A percentile compares a stretch with the other conserved stretches of the same genome.
phyloP scores from a whole-genome alignment of 1,139 yeast species.

The Magnusiomyces suaveolens region DNA sequence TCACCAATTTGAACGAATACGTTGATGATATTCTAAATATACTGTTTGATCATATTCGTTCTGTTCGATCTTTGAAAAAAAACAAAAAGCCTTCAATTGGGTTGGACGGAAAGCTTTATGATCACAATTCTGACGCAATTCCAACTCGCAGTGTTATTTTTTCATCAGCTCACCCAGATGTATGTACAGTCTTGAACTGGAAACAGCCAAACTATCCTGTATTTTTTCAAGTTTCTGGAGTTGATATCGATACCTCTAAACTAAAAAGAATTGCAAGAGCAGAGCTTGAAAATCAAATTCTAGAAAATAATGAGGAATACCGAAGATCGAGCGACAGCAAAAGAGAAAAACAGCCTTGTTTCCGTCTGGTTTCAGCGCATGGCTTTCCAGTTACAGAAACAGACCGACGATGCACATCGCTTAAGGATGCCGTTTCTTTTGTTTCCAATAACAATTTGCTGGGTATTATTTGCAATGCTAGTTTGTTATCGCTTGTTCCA shows the following conservation, averaged over 20 bases:
- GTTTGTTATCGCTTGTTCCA: conserved; percentile 63
- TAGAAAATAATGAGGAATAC: no score
- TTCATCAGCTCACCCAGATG: conserved; percentile 75
- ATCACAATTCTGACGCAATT: conserved; percentile 13
- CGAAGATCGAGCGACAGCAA: no score
- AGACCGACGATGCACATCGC: conserved; percentile 42
- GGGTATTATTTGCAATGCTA: conserved; percentile 71
- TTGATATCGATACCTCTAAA: conserved; percentile 27
- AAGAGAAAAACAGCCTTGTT: not conserved
- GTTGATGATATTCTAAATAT: conserved; percentile 64
- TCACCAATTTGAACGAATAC: conserved; percentile 52
- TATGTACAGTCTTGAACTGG: conserved; percentile 92
- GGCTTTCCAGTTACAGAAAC: conserved; percentile 27
- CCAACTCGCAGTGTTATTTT: conserved; percentile 58
- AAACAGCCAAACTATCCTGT: conserved; percentile 97
- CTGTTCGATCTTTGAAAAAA: conserved; percentile 21
- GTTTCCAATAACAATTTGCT: conserved; percentile 74
- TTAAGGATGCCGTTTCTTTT: conserved; percentile 58
- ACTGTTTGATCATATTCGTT: conserved; percentile 65
- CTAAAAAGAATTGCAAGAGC: conserved; percentile 18
- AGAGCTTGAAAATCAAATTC: conserved; percentile 2
- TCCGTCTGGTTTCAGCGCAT: conserved; percentile 30
- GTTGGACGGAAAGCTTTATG: not conserved
- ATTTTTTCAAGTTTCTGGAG: conserved; percentile 58
- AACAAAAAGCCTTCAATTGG: conserved; percentile 15